These are phyloP conservation scores for Globisporangium paddicum DNA, from an alignment of 352 stramenopile species.

Conservation along the genomic window DNA sequence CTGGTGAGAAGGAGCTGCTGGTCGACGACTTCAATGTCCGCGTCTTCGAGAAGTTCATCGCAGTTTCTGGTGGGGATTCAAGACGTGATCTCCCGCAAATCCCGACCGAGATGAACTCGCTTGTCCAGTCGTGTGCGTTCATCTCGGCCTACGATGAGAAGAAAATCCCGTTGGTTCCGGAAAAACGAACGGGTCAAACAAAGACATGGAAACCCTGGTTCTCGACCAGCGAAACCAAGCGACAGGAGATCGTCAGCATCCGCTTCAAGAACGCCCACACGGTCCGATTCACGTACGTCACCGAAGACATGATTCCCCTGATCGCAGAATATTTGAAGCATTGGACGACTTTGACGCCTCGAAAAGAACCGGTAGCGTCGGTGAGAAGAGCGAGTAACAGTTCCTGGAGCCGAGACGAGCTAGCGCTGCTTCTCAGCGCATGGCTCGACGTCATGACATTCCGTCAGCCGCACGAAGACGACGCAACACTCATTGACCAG, in stretches of 20 bases:
- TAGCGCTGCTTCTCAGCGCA: not conserved
- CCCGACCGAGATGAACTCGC: not conserved
- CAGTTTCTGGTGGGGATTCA: not conserved
- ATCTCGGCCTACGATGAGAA: not conserved
- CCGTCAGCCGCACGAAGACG: not conserved
- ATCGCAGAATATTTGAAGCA: not conserved
- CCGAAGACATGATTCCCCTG: not conserved
- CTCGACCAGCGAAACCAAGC: not conserved
- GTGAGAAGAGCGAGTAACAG: not conserved
- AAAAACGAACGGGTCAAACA: not conserved
- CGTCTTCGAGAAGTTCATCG: not conserved
- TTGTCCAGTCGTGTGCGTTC: not conserved
- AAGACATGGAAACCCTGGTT: not conserved
- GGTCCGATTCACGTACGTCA: not conserved
- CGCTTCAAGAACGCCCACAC: not conserved
- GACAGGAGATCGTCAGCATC: not conserved
- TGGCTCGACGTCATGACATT: not conserved
- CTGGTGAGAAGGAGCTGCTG: not conserved
- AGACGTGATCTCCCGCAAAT: not conserved
- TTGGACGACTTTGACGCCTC: not conserved
- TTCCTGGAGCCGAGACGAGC: not conserved
- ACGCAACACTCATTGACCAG: not conserved
- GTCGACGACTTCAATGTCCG: not conserved
- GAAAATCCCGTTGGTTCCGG: not conserved
- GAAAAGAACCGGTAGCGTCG: not conserved